These are phyloP conservation scores for Xylariaceae sp. DNA, from an alignment of 2,329 filamentous ascomycete species.

Conservation along the genomic window DNA sequence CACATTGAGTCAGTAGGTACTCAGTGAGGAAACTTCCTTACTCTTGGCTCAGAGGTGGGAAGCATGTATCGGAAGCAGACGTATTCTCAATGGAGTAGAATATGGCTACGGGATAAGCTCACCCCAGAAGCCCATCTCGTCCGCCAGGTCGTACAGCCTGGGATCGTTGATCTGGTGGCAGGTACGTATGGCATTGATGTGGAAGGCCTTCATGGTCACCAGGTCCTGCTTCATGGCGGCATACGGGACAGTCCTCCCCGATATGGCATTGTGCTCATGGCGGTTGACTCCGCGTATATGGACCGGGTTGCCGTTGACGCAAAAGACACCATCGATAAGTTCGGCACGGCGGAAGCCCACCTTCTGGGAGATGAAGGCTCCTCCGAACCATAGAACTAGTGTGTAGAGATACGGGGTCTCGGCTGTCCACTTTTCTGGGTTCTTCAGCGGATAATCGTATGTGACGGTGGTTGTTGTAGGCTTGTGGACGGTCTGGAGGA, in stretches of 20 bases:
- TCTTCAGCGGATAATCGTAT: constrained; percentile 31
- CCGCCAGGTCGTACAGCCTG: constrained; percentile 52
- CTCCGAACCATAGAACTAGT: constrained; percentile 30
- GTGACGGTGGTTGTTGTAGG: constrained; percentile 31
- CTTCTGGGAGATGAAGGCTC: constrained; percentile 39
- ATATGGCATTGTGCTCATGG: constrained; percentile 60
- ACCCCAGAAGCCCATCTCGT: constrained; percentile 58
- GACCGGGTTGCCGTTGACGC: constrained; percentile 57
- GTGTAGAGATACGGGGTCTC: constrained; percentile 59
- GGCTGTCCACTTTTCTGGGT: constrained; percentile 60
- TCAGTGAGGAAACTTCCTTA: too few relatives aligned
- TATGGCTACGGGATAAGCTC: too few relatives aligned
- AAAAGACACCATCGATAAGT: constrained; percentile 52
- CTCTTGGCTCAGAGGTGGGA: too few relatives aligned
- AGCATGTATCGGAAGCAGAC: too few relatives aligned
- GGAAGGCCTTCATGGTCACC: constrained; percentile 58
- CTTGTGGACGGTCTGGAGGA: constrained; percentile 19
- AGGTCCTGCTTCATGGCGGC: constrained; percentile 55
- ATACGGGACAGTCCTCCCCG: constrained; percentile 54
- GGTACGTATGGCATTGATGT: constrained; percentile 63
- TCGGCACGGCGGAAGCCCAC: constrained; percentile 59
- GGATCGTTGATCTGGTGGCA: constrained; percentile 60
- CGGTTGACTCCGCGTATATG: constrained; percentile 62
- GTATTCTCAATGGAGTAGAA: too few relatives aligned
- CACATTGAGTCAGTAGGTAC: too few relatives aligned